Conservation (phyloP, 768 basidiomycete genomes). For the Mrakia gelida region DNA sequence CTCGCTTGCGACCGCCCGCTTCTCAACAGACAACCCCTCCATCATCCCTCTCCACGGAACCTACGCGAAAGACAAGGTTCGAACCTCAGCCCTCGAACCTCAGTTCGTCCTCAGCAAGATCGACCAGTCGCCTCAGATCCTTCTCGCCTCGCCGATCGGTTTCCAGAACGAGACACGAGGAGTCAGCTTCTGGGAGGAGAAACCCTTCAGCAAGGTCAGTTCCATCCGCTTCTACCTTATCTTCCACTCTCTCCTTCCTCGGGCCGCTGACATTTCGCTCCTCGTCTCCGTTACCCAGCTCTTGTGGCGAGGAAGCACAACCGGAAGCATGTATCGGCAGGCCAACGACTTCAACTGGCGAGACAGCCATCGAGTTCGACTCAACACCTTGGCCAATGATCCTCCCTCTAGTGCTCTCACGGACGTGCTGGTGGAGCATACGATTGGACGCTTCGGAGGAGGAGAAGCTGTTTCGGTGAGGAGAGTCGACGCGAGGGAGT, state of each 20-base stretch:
- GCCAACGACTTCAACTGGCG: conserved; percentile 13
- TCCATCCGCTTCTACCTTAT: too few species aligned
- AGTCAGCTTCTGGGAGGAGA: neutral
- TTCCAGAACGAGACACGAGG: neutral
- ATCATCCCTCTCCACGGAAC: neutral
- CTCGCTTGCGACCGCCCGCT: too few species aligned
- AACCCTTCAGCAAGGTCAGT: neutral
- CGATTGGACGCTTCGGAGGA: too few species aligned
- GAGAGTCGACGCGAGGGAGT: neutral
- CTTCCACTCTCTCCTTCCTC: too few species aligned
- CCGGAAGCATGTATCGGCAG: neutral
- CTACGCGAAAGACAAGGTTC: neutral
- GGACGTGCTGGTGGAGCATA: conserved; percentile 2
- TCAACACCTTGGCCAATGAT: conserved; percentile 1
- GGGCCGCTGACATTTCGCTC: too few species aligned
- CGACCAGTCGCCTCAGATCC: conserved; percentile 4
- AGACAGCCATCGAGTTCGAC: conserved; percentile 1
- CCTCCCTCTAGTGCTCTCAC: neutral
- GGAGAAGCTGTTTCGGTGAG: neutral
- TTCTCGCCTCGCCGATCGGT: neutral
- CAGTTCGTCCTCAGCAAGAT: neutral
- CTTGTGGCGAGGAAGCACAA: conserved; percentile 27
- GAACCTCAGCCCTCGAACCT: neutral
- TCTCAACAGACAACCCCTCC: conserved; percentile 3
- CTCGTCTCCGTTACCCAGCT: neutral